Conservation (phyloP, 257 asterid genomes). For the Rauvolfia tetraphylla region DNA sequence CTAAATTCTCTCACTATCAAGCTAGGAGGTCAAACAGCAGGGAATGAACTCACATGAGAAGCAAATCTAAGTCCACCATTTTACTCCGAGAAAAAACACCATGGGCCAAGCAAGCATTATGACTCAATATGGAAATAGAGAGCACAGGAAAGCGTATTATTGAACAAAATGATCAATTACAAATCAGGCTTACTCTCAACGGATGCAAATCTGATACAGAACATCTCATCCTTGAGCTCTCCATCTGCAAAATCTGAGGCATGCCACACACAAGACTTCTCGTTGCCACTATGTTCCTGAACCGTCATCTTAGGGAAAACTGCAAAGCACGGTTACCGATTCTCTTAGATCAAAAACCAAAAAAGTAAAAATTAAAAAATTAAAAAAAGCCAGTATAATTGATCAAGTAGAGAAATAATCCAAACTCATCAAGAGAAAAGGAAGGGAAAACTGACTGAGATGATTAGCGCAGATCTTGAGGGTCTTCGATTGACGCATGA, state of each 20-base stretch:
- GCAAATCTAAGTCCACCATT: not conserved
- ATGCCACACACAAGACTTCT: conserved; percentile 53
- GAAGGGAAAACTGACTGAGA: conserved; percentile 28
- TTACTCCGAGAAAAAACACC: not conserved
- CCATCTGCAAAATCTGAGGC: conserved; percentile 53
- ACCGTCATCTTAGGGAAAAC: conserved; percentile 38
- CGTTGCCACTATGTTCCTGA: conserved; percentile 50
- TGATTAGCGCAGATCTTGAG: conserved; percentile 59
- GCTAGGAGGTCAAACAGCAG: not conserved
- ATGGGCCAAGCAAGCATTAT: not conserved
- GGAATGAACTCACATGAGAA: not conserved
- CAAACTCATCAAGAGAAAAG: not conserved
- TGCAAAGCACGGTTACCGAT: conserved; percentile 9
- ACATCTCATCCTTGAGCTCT: conserved; percentile 43
- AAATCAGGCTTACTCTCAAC: conserved; percentile 37
- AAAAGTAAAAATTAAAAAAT: not conserved
- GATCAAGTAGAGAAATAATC: not conserved
- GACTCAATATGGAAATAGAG: not conserved
- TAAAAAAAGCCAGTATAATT: not conserved
- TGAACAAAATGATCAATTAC: not conserved
- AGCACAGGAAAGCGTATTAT: not conserved
- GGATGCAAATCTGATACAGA: conserved; percentile 47
- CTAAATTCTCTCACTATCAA: not conserved
- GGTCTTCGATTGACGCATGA: conserved; percentile 51
- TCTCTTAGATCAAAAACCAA: conserved; percentile 12